Evolutionary conservation across 805 yeast genomes (phyloP), one percentile per base, ranked within the genome.

Genomic region (Metschnikowia reukaufii): DNA sequence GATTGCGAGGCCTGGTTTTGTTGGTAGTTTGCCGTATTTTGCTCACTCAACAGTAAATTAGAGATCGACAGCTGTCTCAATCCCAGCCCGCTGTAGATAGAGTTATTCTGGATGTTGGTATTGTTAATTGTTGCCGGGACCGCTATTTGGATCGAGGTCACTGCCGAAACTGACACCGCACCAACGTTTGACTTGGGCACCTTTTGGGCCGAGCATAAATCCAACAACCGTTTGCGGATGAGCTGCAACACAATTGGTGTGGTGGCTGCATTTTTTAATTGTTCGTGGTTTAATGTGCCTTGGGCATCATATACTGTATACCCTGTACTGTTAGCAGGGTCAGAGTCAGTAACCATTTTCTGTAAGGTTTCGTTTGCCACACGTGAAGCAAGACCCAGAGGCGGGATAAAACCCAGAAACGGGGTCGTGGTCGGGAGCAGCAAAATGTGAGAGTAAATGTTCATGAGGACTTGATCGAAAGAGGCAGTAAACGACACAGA

Each of bases 371-470:
- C 76, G 50, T 66, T 66, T 29, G 76, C 75, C n/a, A 72, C 74
- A 48, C 65, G 67, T 33, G 73, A 66, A 18, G 67, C 76, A 41
- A 72, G 58, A 1, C 77, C 77, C 57, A 72, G 68, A 2, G 77
- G 77, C 15, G 77, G 77, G 8, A 65, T 59, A 10, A 51, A 39
- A 2, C 77, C 77, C 60, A 65, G 64, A 42, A 72, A 72, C 10
- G 77, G 77, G 17, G 76, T 71, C 3, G 76, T 71, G 17, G 77
- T 72, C 35, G 77, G 77, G 36, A 68, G 65, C 29, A 68, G 62
- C 39, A 72, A 55, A 34, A 70, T 56, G 38, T 67, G 63, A 23
- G 63, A 58, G 55, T 72, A 72, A 8, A 66, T 48, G 27, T 63
- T 52, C 60, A 70, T 52, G 10, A 72, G 63, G 36, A 70, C 57